Evolutionary conservation across 768 basidiomycete genomes (phyloP), one percentile per base, ranked within the genome.

Genomic region (Crepidotus variabilis): DNA sequence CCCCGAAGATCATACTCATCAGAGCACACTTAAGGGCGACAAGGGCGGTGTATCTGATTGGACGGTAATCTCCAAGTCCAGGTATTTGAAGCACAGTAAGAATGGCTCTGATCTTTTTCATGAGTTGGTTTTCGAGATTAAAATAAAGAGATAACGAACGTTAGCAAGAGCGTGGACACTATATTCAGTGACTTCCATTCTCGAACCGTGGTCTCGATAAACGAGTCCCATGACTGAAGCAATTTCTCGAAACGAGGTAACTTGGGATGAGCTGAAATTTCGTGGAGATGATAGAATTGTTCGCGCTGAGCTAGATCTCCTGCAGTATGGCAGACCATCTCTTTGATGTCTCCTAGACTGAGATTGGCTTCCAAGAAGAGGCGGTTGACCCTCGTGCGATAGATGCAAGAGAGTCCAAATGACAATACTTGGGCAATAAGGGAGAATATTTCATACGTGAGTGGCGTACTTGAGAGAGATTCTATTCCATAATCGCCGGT

Each of bases 1-100:
- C 83, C 0, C 85, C 85, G 60, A 76, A 87, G 1, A 77, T 72
- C n/a, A 86, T 66, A 60, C 83, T 85, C 74, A 86, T 78, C 48
- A 86, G 61, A 1, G 83, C 81, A 33, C 78, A 85, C 1, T 78
- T 69, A 35, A 86, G 69, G 6, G 83, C 83, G 28, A 79, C 69
- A 13, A 86, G 71, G 0, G 83, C 80, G 0, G 78, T 68, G 14
- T 81, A 83, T 55, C 84, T 76, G 1, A 76, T 78, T 16, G 85
- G 55, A 0, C 82, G 79, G 60, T 85, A 79, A 2, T 65, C 61
- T 1, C 75, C 73, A 21, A 81, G 81, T 28, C 57, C 59, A 0
- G 66, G 57, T 22, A 71, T 71, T 39, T 72, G 69, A 2, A 73
- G 62, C 18, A 68, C 64, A 4, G 69, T 68, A 14, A 71, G 58